Percentiles rank a stretch among this genome's conserved stretches.
Conservation (phyloP, 2,329 filamentous ascomycete species). For the Aureobasidium zeae region DNA sequence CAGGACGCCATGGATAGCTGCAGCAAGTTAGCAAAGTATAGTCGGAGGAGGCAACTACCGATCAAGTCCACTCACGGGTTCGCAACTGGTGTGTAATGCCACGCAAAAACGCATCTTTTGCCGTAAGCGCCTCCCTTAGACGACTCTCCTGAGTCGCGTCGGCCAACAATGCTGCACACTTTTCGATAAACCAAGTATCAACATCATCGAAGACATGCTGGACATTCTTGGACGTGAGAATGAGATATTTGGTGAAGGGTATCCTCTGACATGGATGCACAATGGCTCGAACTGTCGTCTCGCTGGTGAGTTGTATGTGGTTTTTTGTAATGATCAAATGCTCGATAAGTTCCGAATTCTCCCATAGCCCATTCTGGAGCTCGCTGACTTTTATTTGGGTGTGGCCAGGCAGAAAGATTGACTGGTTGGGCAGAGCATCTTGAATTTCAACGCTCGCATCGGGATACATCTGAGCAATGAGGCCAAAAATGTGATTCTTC, state of each 20-base stretch:
- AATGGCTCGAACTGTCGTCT: constrained; percentile 32
- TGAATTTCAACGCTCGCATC: constrained; percentile 26
- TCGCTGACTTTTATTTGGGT: constrained; percentile 24
- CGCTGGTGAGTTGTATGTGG: constrained; percentile 24
- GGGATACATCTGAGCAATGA: constrained; percentile 30
- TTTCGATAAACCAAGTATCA: constrained; percentile 38
- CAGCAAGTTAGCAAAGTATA: neutral
- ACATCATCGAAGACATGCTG: constrained; percentile 39
- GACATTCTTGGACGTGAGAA: constrained; percentile 35
- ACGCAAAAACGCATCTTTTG: constrained; percentile 39
- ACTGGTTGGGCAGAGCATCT: constrained; percentile 18
- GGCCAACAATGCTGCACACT: constrained; percentile 32
- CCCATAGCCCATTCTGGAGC: constrained; percentile 36
- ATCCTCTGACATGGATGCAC: constrained; percentile 30
- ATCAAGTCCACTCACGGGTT: constrained; percentile 26
- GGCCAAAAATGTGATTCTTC: constrained; percentile 24
- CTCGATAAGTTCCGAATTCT: constrained; percentile 35
- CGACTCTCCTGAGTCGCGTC: constrained; percentile 33
- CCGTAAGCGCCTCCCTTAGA: constrained; percentile 34
- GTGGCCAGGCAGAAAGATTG: constrained; percentile 24
- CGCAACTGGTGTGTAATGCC: constrained; percentile 41
- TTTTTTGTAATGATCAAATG: constrained; percentile 32
- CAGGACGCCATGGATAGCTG: constrained; percentile 39
- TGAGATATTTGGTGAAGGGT: constrained; percentile 28
- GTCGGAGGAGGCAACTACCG: neutral